phyloP scores from a whole-genome alignment of 352 stramenopile genomes.

The Phytophthora meadii region DNA sequence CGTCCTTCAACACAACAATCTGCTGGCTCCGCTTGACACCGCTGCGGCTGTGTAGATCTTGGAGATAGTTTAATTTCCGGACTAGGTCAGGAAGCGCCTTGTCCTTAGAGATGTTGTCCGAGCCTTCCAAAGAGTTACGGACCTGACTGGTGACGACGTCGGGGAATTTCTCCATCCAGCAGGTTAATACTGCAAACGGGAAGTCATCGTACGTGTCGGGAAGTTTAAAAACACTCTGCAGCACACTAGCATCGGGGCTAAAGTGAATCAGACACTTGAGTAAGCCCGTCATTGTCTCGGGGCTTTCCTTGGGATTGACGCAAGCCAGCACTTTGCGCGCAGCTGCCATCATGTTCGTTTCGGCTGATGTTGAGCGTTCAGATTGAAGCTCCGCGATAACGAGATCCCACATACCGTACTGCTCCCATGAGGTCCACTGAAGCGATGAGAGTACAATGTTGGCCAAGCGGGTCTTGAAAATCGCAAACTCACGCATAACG shows the following conservation, averaged over 20 bases:
- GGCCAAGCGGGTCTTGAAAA: conserved; percentile 73
- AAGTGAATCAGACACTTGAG: conserved; percentile 83
- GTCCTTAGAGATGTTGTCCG: conserved; percentile 47
- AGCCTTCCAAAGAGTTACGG: conserved; percentile 50
- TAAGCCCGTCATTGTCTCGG: conserved; percentile 76
- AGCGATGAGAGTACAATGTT: conserved; percentile 81
- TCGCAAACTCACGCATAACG: conserved; percentile 76
- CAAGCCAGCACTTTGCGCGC: conserved; percentile 81
- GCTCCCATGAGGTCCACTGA: conserved; percentile 86
- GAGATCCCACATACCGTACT: conserved; percentile 84
- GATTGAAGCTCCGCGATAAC: conserved; percentile 72
- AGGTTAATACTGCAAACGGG: conserved; percentile 64
- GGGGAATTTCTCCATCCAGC: conserved; percentile 76
- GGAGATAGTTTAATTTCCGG: conserved; percentile 68
- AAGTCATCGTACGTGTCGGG: conserved; percentile 69
- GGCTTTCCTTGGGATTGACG: conserved; percentile 71
- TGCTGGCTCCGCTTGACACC: conserved; percentile 5
- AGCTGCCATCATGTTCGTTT: conserved; percentile 74
- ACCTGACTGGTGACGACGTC: conserved; percentile 68
- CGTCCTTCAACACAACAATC: conserved; percentile 56
- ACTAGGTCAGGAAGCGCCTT: conserved; percentile 52
- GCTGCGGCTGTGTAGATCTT: conserved; percentile 42
- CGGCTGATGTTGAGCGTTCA: conserved; percentile 32
- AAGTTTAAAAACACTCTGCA: conserved; percentile 84
- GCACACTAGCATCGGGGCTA: conserved; percentile 63